Percentiles rank a stretch among this genome's conserved stretches.
phyloP scores from a whole-genome alignment of 129 eudicot species.

The Tagetes erecta region DNA sequence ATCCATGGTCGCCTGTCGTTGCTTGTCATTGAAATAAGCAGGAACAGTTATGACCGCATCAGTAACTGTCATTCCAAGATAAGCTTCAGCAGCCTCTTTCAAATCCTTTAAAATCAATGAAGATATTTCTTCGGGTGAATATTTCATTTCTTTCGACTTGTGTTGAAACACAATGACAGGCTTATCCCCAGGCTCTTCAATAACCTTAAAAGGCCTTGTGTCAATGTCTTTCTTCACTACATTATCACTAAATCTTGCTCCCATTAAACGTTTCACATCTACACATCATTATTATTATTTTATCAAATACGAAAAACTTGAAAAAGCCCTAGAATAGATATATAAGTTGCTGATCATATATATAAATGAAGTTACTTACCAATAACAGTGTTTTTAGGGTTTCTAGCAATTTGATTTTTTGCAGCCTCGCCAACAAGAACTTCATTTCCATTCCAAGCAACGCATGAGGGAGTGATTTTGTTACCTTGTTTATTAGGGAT shows the following conservation, averaged over 20 bases:
- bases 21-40: slow-evolving; percentile 8
- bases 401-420: slow-evolving; percentile 25
- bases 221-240: slow-evolving; percentile 7
- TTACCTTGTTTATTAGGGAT: slow-evolving; percentile 37
- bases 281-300: no score
- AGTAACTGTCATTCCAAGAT: neutral
- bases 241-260: slow-evolving; percentile 1
- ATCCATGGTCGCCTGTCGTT: slow-evolving; percentile 17
- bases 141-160: neutral
- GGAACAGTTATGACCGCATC: slow-evolving; percentile 17
- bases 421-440: slow-evolving; percentile 29
- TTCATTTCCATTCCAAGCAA: slow-evolving; percentile 22
- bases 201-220: slow-evolving; percentile 4
- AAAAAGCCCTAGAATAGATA: neutral
- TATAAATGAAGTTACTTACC: slow-evolving; percentile 3
- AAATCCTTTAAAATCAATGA: neutral
- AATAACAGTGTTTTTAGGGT: slow-evolving; percentile 28
- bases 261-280: slow-evolving; percentile 2
- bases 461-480: slow-evolving; percentile 32
- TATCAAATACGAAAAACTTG: no score
- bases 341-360: neutral
- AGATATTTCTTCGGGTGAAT: slow-evolving; percentile 4
- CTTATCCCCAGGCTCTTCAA: slow-evolving; percentile 5
- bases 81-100: slow-evolving; percentile 15
- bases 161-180: neutral